Percentiles rank a stretch among this genome's conserved stretches.
These are phyloP conservation scores for Komagataella kurtzmanii DNA, from an alignment of 805 yeast species.

Conservation along the genomic window DNA sequence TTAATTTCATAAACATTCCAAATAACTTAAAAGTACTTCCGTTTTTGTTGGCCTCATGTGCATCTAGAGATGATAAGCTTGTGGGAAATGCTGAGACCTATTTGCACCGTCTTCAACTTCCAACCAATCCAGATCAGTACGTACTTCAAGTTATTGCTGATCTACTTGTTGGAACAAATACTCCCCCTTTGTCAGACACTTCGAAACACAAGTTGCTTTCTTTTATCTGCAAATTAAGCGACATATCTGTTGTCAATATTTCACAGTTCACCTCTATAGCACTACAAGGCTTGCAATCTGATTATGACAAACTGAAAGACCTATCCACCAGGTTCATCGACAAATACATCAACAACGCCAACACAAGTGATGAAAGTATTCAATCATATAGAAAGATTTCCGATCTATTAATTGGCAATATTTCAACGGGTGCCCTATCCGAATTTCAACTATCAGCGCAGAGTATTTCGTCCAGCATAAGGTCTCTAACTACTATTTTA, in stretches of 20 bases:
- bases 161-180: constrained; percentile 32
- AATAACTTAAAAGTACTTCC: constrained; percentile 19
- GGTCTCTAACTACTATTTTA: background rate
- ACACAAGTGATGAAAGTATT: constrained; percentile 2
- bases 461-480: background rate
- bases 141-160: constrained; percentile 31
- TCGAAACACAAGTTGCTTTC: constrained; percentile 24
- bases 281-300: constrained; percentile 38
- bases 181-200: constrained; percentile 33
- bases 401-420: background rate
- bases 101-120: constrained; percentile 34
- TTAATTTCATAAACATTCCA: constrained; percentile 17
- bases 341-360: constrained; percentile 39
- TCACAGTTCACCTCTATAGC: constrained; percentile 32
- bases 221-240: constrained; percentile 26
- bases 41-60: constrained; percentile 41
- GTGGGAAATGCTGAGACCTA: constrained; percentile 39
- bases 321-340: constrained; percentile 5
- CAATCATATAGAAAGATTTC: background rate
- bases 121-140: constrained; percentile 34
- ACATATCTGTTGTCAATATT: constrained; percentile 13
- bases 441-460: background rate
- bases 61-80: constrained; percentile 42
- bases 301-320: constrained; percentile 25
- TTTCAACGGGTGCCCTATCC: background rate